These are phyloP conservation scores for Lophiostoma macrostomum DNA, from an alignment of 495 filamentous ascomycete species.

Conservation along the genomic window DNA sequence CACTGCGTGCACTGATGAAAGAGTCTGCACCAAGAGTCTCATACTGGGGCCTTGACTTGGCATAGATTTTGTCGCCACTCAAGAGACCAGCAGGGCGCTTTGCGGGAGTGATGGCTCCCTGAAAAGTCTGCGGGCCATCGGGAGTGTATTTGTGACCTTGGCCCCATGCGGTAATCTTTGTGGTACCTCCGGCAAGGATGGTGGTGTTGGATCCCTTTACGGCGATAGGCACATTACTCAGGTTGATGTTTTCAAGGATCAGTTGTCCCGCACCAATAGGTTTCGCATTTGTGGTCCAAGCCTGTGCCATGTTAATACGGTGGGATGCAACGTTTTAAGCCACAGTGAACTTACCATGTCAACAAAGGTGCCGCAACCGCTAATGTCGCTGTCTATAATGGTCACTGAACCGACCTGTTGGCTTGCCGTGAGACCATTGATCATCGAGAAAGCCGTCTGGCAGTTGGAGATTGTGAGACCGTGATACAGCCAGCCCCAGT, in stretches of 20 bases:
- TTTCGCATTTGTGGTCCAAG: constrained; percentile 17
- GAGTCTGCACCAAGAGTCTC: constrained; percentile 52
- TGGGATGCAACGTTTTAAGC: background rate
- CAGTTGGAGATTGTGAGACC: constrained; percentile 78
- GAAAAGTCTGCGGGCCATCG: constrained; percentile 14
- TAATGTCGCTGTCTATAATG: constrained; percentile 74
- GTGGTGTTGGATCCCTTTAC: constrained; percentile 53
- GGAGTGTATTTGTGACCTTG: constrained; percentile 38
- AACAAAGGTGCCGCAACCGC: constrained; percentile 44
- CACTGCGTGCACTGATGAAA: constrained; percentile 73
- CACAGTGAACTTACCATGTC: constrained; percentile 6
- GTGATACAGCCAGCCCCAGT: constrained; percentile 95
- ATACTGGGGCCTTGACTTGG: constrained; percentile 73
- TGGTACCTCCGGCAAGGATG: constrained; percentile 22
- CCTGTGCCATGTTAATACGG: background rate
- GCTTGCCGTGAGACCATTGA: constrained; percentile 41
- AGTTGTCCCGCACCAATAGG: constrained; percentile 71
- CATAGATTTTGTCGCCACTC: constrained; percentile 55
- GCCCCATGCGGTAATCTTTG: constrained; percentile 65
- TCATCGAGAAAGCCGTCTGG: constrained; percentile 75
- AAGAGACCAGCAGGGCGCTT: constrained; percentile 60
- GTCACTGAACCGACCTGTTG: constrained; percentile 79
- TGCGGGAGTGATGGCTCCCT: constrained; percentile 50
- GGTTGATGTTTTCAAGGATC: constrained; percentile 83
- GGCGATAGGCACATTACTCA: constrained; percentile 55